Evolutionary conservation across 164 flowering plant species (phyloP).

Genomic region (Amborella trichopoda): DNA sequence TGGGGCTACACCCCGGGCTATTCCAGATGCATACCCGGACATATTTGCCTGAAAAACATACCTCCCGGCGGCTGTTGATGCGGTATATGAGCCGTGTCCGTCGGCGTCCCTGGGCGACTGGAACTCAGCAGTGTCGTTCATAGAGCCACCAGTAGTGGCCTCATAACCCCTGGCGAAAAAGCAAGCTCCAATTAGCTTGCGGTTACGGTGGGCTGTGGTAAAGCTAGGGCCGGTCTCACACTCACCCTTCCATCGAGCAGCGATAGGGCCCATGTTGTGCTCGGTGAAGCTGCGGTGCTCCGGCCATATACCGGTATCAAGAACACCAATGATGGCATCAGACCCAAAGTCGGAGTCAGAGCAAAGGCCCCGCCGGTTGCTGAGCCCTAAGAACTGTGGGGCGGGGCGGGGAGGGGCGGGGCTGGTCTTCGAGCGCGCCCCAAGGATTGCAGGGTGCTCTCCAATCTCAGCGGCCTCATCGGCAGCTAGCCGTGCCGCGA

Average conservation of each 20-base stretch:
- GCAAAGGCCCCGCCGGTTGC: slow-evolving; percentile 83
- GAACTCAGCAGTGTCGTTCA: slow-evolving; percentile 53
- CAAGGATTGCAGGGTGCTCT: slow-evolving; percentile 55
- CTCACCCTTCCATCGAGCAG: slow-evolving; percentile 59
- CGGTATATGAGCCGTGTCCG: slow-evolving; percentile 97
- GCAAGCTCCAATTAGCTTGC: slow-evolving; percentile 78
- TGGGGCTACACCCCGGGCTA: slow-evolving; percentile 95
- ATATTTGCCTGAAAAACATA: slow-evolving; percentile 57
- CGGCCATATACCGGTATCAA: slow-evolving; percentile 98
- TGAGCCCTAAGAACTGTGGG: slow-evolving; percentile 86
- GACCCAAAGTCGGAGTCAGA: slow-evolving; percentile 89
- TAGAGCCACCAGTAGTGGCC: slow-evolving; percentile 29
- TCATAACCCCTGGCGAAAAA: slow-evolving; percentile 72
- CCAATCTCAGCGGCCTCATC: slow-evolving; percentile 27
- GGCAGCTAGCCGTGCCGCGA: slow-evolving; percentile 58
- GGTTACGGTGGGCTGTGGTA: slow-evolving; percentile 34
- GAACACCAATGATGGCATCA: slow-evolving; percentile 71
- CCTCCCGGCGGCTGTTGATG: slow-evolving; percentile 87
- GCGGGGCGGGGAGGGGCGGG: slow-evolving; percentile 88
- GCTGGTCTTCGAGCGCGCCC: slow-evolving; percentile 55
- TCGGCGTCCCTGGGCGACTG: slow-evolving; percentile 85
- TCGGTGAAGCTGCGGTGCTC: slow-evolving; percentile 85
- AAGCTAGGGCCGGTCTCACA: slow-evolving; percentile 57
- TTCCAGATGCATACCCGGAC: slow-evolving; percentile 76
- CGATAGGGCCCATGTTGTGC: slow-evolving; percentile 62